Conservation (phyloP, 257 asterid genomes). For the Solanum bulbocastanum region DNA sequence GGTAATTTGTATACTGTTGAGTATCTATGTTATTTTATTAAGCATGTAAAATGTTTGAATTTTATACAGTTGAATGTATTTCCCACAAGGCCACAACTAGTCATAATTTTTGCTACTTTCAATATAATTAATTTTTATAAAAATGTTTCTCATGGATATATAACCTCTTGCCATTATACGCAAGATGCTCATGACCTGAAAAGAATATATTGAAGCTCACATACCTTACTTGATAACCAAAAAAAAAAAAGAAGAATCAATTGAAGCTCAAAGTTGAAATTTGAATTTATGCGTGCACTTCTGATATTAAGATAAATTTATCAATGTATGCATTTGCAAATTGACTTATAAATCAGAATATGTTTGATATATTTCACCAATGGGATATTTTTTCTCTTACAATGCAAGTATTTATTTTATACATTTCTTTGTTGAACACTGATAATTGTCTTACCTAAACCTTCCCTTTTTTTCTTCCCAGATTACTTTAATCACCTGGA, state of each 20-base stretch:
- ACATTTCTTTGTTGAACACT: neutral
- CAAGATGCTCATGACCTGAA: neutral
- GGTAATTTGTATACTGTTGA: neutral
- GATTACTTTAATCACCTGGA: slow-evolving; percentile 70
- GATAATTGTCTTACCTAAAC: neutral
- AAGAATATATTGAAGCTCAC: neutral
- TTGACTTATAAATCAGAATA: neutral
- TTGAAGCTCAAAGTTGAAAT: neutral
- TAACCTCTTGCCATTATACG: neutral
- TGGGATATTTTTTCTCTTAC: neutral
- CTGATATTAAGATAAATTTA: neutral
- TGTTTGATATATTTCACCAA: neutral
- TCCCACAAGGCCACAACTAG: neutral
- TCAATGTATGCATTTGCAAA: neutral
- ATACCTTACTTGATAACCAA: neutral
- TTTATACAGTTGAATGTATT: neutral
- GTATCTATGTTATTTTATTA: neutral
- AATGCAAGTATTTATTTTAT: neutral
- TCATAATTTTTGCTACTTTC: neutral
- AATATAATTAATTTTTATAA: neutral
- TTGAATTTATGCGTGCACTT: neutral
- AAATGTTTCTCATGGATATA: neutral
- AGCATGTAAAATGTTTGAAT: neutral
- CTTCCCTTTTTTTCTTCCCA: slow-evolving; percentile 23
- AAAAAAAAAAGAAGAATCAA: neutral